Evolutionary conservation across 345 rosid genomes (phyloP), one percentile per base, ranked within the genome.

Genomic region (Populus tremula): DNA sequence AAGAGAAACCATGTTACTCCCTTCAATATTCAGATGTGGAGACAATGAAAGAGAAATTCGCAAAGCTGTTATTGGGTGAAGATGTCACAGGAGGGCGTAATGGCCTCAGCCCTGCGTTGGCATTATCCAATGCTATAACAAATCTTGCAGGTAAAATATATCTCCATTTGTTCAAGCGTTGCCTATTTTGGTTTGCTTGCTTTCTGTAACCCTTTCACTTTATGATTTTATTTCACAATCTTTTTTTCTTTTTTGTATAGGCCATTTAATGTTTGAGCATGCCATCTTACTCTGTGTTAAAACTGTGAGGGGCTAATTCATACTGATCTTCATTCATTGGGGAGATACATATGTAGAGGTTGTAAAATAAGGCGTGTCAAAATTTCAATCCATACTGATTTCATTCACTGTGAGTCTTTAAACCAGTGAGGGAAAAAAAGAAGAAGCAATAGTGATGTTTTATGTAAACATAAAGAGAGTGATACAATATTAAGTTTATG

Each of bases 101-200:
- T 8, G 98, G 99, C 31, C 82, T 93, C 62, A 84, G 80, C 81
- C 73, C 90, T 8, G 98, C 99, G 70, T 85, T 91, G 76, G 94
- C 97, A 67, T 84, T 95, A 83, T 95, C 99, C 35, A 95, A 95
- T 81, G 98, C 93, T 50, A 87, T 95, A 75, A 81, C 92, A 56
- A 90, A 83, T 89, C 97, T 95, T 68, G 96, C 99, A 69, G 96
- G 99, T 95, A 80, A 38, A 2, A 9, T 67, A 43, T 74, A 11
- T 75, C 61, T 74, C 47, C 13, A 23, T n/a, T 56, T 56, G 63
- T n/a, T 59, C 29, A 59, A 23, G 6, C 64, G 4, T 23, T 12
- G 25, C 2, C 5, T 23, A 23, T 5, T 10, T n/a, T 59, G 62
- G 25, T 2, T 56, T 56, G 27, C 25, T 56, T n/a, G 62, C 62